Base-by-base conservation (phyloP, 2,329 filamentous ascomycete species). In the Coniella lustricola region DNA sequence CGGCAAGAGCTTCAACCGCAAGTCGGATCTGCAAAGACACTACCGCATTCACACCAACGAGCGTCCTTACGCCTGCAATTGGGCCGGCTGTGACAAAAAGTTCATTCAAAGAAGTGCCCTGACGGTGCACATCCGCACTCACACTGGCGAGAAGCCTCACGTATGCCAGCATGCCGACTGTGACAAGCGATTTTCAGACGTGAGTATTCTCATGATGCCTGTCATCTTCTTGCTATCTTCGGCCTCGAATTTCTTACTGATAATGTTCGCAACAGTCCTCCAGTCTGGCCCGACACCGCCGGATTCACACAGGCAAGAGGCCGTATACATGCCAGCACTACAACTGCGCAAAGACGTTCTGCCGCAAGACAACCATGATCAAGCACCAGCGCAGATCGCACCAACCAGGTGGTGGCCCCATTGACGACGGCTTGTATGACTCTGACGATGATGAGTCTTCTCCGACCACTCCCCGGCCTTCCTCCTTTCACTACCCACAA, bases 21-120 rank as follows among this genome's bases (percentile, higher is more conserved):
- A 85, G 64, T 85, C 82, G 16, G 82, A 85, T 58, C 68, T 86
- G 52, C 81, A 84, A 59, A 74, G 82, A 60, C 82, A 86, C 60
- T 83, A 83, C 60, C 75, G 82, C 54, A 86, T 85, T 59, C 82
- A 86, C 64, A 86, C 82, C 46, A 85, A 85, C 60, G 82, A 85
- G 64, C 71, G 82, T 17, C 82, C 82, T 9, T 85, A 84, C 61
- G 71, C 74, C 25, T 86, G 82, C 65, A 69, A 69, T 48, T 76
- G 71, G 8, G 71, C 72, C 8, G 77, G 75, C 5, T 86, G 82
- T 59, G 78, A 79, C 38, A 85, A 86, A 67, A 81, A 79, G 63
- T 86, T 86, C 63, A 85, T 85, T 55, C 82, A 86, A 59, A 71
- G 81, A 52, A 85, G 82, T 63, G 82, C 82, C 34, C 65, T 86